A percentile compares a stretch with the other conserved stretches of the same genome.
phyloP scores from a whole-genome alignment of 345 rosid genomes.

The Melastoma malabathricum region DNA sequence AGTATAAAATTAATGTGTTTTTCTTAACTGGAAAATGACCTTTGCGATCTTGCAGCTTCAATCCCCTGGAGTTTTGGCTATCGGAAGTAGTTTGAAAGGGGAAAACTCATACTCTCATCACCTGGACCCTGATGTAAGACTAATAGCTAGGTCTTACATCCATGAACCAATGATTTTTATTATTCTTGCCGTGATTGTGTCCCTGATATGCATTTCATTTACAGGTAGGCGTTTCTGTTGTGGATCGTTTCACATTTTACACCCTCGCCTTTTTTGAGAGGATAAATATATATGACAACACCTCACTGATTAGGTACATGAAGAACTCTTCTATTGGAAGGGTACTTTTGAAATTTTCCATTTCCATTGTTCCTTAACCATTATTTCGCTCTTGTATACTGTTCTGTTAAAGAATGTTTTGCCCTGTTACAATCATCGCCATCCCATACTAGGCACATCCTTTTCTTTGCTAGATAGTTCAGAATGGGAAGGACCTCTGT shows the following conservation, averaged over 20 bases:
- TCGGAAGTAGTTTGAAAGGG: constrained; percentile 95
- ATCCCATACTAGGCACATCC: too few relatives aligned
- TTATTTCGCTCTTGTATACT: too few relatives aligned
- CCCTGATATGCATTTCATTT: too few relatives aligned
- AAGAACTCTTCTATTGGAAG: too few relatives aligned
- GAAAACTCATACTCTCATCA: constrained; percentile 99
- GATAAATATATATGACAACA: constrained; percentile 77
- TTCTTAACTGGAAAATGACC: neutral
- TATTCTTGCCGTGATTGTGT: too few relatives aligned
- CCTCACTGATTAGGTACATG: constrained; percentile 75
- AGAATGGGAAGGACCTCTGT: too few relatives aligned
- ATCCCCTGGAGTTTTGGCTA: constrained; percentile 90
- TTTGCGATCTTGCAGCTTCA: constrained; percentile 44
- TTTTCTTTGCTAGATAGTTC: too few relatives aligned
- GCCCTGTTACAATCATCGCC: too few relatives aligned
- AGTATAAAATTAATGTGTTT: neutral
- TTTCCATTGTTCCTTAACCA: too few relatives aligned
- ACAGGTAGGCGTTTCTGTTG: constrained; percentile 96
- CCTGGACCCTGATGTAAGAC: constrained; percentile 85
- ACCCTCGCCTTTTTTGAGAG: constrained; percentile 92
- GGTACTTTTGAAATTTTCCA: too few relatives aligned
- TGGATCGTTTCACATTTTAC: constrained; percentile 87
- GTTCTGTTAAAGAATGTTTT: too few relatives aligned
- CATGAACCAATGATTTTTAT: too few relatives aligned
- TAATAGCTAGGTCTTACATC: neutral